A percentile compares a stretch with the other conserved stretches of the same genome.
Evolutionary conservation across 2,329 filamentous ascomycete genomes (phyloP).

Genomic region (Cytospora piceae): DNA sequence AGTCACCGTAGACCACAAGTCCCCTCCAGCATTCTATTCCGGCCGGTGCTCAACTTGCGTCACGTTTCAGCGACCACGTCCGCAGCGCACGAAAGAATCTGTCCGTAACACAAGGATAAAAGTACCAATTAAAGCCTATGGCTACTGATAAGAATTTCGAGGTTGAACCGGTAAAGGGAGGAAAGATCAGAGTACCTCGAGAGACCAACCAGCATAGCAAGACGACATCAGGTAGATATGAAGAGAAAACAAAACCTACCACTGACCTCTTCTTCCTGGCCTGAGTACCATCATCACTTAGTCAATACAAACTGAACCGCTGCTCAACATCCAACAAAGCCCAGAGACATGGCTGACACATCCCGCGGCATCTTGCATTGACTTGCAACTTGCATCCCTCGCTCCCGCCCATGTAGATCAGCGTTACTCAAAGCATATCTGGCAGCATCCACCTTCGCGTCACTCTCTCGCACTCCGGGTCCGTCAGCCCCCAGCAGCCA

Average conservation of each 20-base stretch:
- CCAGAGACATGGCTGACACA: conserved; percentile 27
- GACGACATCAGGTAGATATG: not conserved
- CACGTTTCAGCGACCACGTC: conserved; percentile 14
- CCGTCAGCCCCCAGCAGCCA: not conserved
- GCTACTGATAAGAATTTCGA: not conserved
- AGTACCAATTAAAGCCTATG: not conserved
- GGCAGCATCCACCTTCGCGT: not conserved
- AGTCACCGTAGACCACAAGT: conserved; percentile 9
- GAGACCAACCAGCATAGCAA: conserved; percentile 2
- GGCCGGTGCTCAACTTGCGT: conserved; percentile 5
- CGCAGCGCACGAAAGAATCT: not conserved
- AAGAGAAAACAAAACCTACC: no score
- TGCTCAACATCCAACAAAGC: not conserved
- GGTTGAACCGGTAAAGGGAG: not conserved
- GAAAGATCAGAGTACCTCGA: no score
- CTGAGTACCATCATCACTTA: no score
- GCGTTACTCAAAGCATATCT: conserved; percentile 6
- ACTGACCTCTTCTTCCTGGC: not conserved
- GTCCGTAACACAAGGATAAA: conserved; percentile 5
- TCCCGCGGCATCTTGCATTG: conserved; percentile 21
- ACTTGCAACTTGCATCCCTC: not conserved
- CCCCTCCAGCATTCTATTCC: conserved; percentile 20
- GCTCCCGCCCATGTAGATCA: conserved; percentile 1
- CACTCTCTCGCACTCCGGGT: not conserved
- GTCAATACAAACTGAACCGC: not conserved